A percentile compares a stretch with the other conserved stretches of the same genome.
Evolutionary conservation across 2,329 filamentous ascomycete species (phyloP).

Genomic region (Aspergillus hortae): DNA sequence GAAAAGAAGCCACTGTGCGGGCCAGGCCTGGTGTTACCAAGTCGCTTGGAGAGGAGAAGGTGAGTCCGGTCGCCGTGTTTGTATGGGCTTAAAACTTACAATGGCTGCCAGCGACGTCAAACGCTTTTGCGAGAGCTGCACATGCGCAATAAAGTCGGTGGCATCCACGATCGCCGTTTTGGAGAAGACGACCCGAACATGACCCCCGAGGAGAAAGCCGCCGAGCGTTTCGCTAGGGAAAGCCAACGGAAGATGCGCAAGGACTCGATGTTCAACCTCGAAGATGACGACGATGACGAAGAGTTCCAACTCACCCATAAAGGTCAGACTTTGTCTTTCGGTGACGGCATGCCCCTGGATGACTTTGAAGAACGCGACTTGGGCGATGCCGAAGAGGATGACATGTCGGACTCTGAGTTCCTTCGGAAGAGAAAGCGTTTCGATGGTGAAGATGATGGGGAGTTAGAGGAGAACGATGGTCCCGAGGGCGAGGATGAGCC

Average conservation of each 20-base stretch:
- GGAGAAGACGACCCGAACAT: conserved; percentile 93
- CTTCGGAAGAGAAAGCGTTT: conserved; percentile 48
- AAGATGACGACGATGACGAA: conserved; percentile 74
- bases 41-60: conserved; percentile 79
- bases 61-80: conserved; percentile 36
- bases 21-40: conserved; percentile 81
- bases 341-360: conserved; percentile 54
- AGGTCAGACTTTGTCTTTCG: conserved; percentile 69
- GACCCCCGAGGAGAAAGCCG: conserved; percentile 87
- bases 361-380: conserved; percentile 80
- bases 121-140: conserved; percentile 90
- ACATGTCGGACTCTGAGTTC: conserved; percentile 56
- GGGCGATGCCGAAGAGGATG: conserved; percentile 50
- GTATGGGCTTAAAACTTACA: too few species aligned
- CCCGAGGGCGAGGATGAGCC: conserved; percentile 59
- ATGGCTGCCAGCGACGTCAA: conserved; percentile 59
- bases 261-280: conserved; percentile 80
- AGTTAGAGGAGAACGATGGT: conserved; percentile 40
- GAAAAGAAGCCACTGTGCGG: conserved; percentile 51
- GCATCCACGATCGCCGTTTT: conserved; percentile 87
- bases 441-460: conserved; percentile 40
- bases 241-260: conserved; percentile 77
- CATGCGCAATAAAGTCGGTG: conserved; percentile 82
- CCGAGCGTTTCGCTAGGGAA: conserved; percentile 85
- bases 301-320: conserved; percentile 75